Base-by-base conservation (phyloP, 164 flowering plant genomes). In the Buxus sempervirens region DNA sequence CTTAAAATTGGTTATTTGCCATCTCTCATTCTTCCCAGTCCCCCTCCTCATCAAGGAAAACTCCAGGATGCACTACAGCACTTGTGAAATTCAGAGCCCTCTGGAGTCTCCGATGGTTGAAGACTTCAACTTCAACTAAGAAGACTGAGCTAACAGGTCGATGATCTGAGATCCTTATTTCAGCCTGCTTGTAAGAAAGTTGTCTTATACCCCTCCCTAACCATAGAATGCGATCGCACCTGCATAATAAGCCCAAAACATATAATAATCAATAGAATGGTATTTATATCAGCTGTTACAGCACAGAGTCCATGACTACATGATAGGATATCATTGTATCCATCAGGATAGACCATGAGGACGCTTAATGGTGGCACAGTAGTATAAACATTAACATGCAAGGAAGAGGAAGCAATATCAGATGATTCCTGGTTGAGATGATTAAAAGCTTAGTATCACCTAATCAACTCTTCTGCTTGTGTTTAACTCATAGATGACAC, bases 191-290 rank as follows among this genome's bases (percentile, higher is more conserved):
- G 81, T 96, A 96, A 25, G 73, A 81, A n/a, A 90, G 83, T 66
- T 93, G 99, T 67, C 78, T 89, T 72, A 96, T 86, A 48, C 88
- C 89, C 76, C 84, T 88, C 54, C 99, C 99, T 1, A 80, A 74
- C 97, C 96, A 92, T 5, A 93, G 79, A 74, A 96, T 87, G 20
- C 99, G 84, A 62, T 96, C 99, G 75, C 99, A 96, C 97, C 99
- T 95, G 83, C 80, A 78, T 32, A 24, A 45, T 32, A 65, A n/a
- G 36, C 24, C n/a, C 72, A 66, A 54, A 22, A 1, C 16, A 58
- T 23, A 73, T 12, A 3, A 49, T 9, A 45, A 15, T 13, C 42
- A 57, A 68, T 45, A 1, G 18, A 15, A 5, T 12, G 12, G 45
- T 12, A 41, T 12, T 41, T 41, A 41, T 5, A 41, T 41, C 12